Evolutionary conservation across 2,329 filamentous ascomycete species (phyloP), one percentile per base, ranked within the genome.

Genomic region (Cryphonectria nitschkei): DNA sequence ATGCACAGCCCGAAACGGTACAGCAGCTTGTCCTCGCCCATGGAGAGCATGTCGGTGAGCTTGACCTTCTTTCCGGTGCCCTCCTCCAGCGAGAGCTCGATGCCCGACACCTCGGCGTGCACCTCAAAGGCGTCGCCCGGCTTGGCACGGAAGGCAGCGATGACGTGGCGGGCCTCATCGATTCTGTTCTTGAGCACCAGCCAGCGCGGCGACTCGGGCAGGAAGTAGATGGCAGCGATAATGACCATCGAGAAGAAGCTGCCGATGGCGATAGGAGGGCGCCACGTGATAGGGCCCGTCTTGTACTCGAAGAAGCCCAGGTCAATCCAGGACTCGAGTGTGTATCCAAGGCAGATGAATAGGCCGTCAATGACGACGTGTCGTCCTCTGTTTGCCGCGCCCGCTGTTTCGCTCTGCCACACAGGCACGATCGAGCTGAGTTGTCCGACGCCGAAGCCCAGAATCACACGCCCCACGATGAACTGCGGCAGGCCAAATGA

Each of bases 1-100:
- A 86, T 82, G 74, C 84, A 86, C 14, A 86, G 82, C 2, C 78
- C 78, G 75, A 86, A 86, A 1, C 86, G 83, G 77, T 88, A 86
- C 22, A 81, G 77, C 0, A 85, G 81, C 77, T 84, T 84, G 71
- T 86, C 84, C 14, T 84, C 81, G 67, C 84, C 84, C 80, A 84
- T 84, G 74, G 81, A 84, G 74, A 86, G 79, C 75, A 86, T 79
- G 61, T 86, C 82, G 56, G 75, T 76, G 13, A 85, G 76, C 68
- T 78, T 81, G 3, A 80, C 79, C 14, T 78, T 79, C 58, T 78
- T 76, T 4, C 76, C 73, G 50, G 76, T 76, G 6, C 82, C 81
- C 68, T 82, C 79, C 74, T 74, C 72, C 37, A 75, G 67, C 14
- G 73, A 73, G 22, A 70, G 67, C 41, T 75, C 70, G 4, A 75